Evolutionary conservation across 768 basidiomycete genomes (phyloP), one percentile per base, ranked within the genome.

Genomic region (Panellus pusillus): DNA sequence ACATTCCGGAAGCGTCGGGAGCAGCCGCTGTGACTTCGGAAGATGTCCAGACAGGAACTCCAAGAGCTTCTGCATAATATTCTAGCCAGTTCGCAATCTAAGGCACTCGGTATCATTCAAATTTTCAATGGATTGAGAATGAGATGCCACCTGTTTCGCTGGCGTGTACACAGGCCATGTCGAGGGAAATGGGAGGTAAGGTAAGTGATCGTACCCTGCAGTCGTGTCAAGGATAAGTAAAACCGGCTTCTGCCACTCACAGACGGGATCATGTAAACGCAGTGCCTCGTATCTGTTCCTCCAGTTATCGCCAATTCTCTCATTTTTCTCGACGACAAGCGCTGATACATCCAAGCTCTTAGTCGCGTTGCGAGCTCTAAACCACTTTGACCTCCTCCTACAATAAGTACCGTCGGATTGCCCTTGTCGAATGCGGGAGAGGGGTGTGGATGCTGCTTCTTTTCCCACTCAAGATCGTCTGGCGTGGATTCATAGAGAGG

Each of bases 371-470:
- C 86, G 2, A 82, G 64, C 37, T 77, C 80, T 27, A 93, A 68
- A 1, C 88, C 90, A 56, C 77, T 79, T 51, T 89, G 89, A 0
- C 86, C 86, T 0, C 77, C 86, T 11, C 86, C 84, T 17, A 87
- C 69, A 19, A 89, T 71, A 27, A 89, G 65, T 9, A 86, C 88
- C 2, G 74, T 75, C 0, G 88, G 87, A 44, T 81, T 74, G 4
- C 61, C 63, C n/a, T 75, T 76, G 29, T 66, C 68, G 58, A 84
- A 84, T 28, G 77, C 75, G 9, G 62, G 48, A 51, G 80, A 76
- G 29, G 63, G 63, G 37, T 67, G 31, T 32, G 6, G 31, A 32
- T 13, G 66, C 29, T 83, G 72, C 27, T 72, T 67, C 28, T 72
- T 72, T 40, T 73, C 72, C 86, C 86, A 89, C 50, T 76, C 73